phyloP scores from a whole-genome alignment of 768 basidiomycete genomes.

The Macrocybe gigantea region DNA sequence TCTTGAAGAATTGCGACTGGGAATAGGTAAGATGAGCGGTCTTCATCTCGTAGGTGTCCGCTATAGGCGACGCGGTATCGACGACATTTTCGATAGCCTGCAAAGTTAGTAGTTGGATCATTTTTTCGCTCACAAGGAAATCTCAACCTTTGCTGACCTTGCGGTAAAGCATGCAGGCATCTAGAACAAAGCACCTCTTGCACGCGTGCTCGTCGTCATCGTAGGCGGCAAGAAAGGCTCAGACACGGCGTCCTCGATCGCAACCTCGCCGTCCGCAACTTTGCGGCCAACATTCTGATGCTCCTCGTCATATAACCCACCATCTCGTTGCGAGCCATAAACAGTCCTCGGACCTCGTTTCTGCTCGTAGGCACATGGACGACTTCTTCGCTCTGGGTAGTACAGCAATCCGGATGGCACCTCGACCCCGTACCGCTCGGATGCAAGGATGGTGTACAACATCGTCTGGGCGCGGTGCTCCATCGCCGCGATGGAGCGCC shows the following conservation, averaged over 20 bases:
- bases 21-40: constrained; percentile 69
- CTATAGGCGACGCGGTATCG: constrained; percentile 48
- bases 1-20: constrained; percentile 77
- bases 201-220: constrained; percentile 80
- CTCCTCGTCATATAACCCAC: constrained; percentile 66
- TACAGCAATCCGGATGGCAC: constrained; percentile 84
- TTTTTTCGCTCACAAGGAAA: neutral
- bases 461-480: constrained; percentile 98
- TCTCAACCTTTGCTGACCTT: constrained; percentile 41
- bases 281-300: constrained; percentile 13
- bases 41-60: constrained; percentile 68
- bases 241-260: constrained; percentile 11
- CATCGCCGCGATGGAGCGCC: constrained; percentile 65
- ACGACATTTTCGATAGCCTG: constrained; percentile 67
- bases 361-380: constrained; percentile 72
- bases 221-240: constrained; percentile 79
- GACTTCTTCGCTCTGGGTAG: constrained; percentile 89
- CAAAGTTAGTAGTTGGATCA: constrained; percentile 6
- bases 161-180: constrained; percentile 93
- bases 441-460: constrained; percentile 87
- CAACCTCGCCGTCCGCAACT: constrained; percentile 3
- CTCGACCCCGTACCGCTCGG: constrained; percentile 83
- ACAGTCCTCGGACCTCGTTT: constrained; percentile 80
- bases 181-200: constrained; percentile 73
- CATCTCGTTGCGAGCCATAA: constrained; percentile 81